phyloP scores from a whole-genome alignment of 2,329 filamentous ascomycete species.

The Aulographum hederae region DNA sequence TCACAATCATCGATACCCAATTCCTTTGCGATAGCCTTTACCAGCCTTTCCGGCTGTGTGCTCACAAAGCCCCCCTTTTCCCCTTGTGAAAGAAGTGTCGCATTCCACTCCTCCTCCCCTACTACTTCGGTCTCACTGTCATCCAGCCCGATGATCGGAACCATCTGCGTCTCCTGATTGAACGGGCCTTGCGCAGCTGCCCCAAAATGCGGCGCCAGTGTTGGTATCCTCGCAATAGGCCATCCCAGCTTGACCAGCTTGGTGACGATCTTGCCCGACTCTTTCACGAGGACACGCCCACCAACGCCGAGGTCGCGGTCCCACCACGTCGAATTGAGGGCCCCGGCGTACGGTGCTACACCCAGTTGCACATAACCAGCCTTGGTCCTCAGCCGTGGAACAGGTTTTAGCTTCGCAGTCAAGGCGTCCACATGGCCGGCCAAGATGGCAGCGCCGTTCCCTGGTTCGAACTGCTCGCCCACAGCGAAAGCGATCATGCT shows the following conservation, averaged over 20 bases:
- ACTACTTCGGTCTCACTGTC: constrained; percentile 18
- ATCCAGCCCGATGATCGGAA: constrained; percentile 83
- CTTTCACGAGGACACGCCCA: constrained; percentile 69
- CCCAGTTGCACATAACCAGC: constrained; percentile 79
- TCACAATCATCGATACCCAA: constrained; percentile 50
- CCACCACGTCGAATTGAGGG: constrained; percentile 84
- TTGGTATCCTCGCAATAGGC: constrained; percentile 86
- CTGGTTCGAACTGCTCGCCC: constrained; percentile 61
- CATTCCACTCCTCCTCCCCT: constrained; percentile 14
- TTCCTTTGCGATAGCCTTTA: constrained; percentile 62
- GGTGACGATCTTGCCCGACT: constrained; percentile 59
- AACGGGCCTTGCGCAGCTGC: constrained; percentile 44
- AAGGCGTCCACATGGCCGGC: constrained; percentile 88
- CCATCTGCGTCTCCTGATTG: constrained; percentile 85
- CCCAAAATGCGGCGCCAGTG: constrained; percentile 86
- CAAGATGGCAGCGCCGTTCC: constrained; percentile 75
- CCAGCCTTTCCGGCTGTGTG: constrained; percentile 70
- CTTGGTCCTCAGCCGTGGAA: constrained; percentile 67
- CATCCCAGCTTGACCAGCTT: constrained; percentile 83
- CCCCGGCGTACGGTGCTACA: constrained; percentile 71
- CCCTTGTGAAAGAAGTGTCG: constrained; percentile 27
- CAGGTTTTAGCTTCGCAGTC: constrained; percentile 76
- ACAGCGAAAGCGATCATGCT: constrained; percentile 73
- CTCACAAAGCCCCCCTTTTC: constrained; percentile 54
- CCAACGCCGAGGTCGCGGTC: constrained; percentile 85